Evolutionary conservation across 768 basidiomycete genomes (phyloP).

Genomic region (Dacryopinax spathularia): DNA sequence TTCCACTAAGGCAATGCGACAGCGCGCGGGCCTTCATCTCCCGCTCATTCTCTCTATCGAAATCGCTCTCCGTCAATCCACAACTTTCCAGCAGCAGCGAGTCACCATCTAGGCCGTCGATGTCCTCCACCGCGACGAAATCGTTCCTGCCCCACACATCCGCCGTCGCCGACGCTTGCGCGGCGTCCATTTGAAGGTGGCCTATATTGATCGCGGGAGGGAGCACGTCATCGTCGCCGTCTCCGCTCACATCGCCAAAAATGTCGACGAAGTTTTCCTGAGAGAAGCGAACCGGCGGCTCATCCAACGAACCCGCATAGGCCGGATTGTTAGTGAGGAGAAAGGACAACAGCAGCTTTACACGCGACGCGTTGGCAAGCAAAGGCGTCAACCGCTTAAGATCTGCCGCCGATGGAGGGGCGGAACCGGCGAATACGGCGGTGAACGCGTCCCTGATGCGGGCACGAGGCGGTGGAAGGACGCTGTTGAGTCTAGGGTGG

Average conservation of each 20-base stretch:
- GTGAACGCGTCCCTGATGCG: too few species aligned
- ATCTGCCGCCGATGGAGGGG: not conserved
- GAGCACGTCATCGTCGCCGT: too few species aligned
- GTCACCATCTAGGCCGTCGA: too few species aligned
- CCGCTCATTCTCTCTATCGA: not conserved
- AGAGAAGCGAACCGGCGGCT: not conserved
- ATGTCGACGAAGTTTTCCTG: too few species aligned
- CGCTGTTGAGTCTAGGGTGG: not conserved
- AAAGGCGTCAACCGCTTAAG: not conserved
- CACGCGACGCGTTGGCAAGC: not conserved
- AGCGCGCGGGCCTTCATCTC: not conserved
- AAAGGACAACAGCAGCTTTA: not conserved
- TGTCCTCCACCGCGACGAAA: not conserved
- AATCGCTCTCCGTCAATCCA: not conserved
- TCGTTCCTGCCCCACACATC: not conserved
- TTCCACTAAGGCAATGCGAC: not conserved
- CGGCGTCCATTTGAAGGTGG: too few species aligned
- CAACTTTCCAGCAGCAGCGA: not conserved
- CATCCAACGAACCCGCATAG: not conserved
- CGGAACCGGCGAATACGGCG: too few species aligned
- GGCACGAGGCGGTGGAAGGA: too few species aligned
- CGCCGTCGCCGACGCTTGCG: not conserved
- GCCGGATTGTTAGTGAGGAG: not conserved
- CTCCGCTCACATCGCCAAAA: too few species aligned
- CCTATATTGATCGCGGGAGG: too few species aligned